phyloP scores from a whole-genome alignment of 1,284 basidiomycete species.

The Volvariella volvacea region DNA sequence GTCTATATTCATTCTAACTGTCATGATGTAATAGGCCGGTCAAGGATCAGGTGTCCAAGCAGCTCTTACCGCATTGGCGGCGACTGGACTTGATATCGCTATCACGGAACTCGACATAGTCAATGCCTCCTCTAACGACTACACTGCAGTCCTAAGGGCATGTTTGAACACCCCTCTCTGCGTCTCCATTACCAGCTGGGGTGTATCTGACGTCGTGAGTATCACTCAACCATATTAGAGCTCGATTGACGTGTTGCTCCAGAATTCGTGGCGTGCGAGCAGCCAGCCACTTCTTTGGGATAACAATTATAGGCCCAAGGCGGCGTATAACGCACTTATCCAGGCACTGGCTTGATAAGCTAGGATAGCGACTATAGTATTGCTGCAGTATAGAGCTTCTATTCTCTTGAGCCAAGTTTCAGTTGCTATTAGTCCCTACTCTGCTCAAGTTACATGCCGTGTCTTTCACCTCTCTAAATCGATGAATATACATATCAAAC shows the following conservation, averaged over 20 bases:
- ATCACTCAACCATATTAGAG: constrained; percentile 9
- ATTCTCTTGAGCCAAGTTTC: no score
- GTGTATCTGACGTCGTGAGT: constrained; percentile 37
- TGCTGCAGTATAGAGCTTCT: no score
- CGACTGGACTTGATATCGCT: constrained; percentile 38
- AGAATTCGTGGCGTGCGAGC: constrained; percentile 41
- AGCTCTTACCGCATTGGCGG: constrained; percentile 29
- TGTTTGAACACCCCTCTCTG: constrained; percentile 37
- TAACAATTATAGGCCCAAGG: constrained; percentile 37
- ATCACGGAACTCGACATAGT: constrained; percentile 39
- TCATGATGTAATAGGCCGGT: constrained; percentile 33
- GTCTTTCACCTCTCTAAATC: no score
- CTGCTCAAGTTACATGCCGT: no score
- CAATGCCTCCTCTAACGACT: constrained; percentile 31
- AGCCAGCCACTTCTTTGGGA: constrained; percentile 36
- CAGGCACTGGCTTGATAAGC: constrained; percentile 19
- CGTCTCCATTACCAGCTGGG: constrained; percentile 43
- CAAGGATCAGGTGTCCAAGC: constrained; percentile 30
- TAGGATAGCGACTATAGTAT: no score
- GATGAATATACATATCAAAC: no score
- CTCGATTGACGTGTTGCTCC: not conserved
- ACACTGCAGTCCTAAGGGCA: constrained; percentile 37
- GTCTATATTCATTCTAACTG: no score
- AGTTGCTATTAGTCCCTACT: no score
- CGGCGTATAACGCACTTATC: constrained; percentile 40